phyloP scores from a whole-genome alignment of 2,329 filamentous ascomycete genomes.

The Penicillium vulpinum region DNA sequence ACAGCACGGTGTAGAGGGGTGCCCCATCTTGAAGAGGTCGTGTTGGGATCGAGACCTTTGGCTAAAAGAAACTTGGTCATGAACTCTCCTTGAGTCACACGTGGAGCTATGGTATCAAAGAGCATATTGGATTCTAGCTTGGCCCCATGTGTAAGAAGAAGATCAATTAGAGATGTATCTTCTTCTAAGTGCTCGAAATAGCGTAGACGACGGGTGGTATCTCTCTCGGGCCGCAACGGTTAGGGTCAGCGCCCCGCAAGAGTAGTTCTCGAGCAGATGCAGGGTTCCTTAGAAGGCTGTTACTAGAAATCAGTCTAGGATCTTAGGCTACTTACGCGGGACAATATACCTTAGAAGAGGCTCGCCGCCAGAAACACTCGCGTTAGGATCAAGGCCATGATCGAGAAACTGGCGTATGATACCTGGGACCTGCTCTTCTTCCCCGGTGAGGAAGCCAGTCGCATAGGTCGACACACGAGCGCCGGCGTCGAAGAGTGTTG shows the following conservation, averaged over 20 bases:
- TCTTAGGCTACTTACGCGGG: not conserved
- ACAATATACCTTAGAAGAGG: slow-evolving; percentile 7
- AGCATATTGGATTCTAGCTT: slow-evolving; percentile 7
- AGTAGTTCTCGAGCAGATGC: slow-evolving; percentile 4
- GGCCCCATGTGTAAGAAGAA: slow-evolving; percentile 6
- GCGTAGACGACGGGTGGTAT: slow-evolving; percentile 1
- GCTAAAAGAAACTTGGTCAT: slow-evolving; percentile 13
- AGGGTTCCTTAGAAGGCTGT: not conserved
- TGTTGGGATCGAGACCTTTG: slow-evolving; percentile 8
- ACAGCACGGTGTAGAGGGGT: slow-evolving; percentile 13
- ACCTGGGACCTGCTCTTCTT: not conserved
- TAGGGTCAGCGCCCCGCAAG: slow-evolving; percentile 7
- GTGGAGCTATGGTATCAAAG: slow-evolving; percentile 1
- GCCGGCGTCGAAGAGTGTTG: slow-evolving; percentile 11
- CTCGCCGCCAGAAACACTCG: slow-evolving; percentile 3
- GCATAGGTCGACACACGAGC: not conserved
- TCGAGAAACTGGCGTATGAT: slow-evolving; percentile 9
- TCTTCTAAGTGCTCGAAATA: not conserved
- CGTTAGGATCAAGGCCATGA: slow-evolving; percentile 11
- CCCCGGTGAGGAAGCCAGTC: not conserved
- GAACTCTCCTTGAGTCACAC: slow-evolving; percentile 6
- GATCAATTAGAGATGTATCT: not conserved
- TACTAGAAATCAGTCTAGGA: not conserved
- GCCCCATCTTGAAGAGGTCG: slow-evolving; percentile 8
- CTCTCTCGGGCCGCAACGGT: not conserved